A percentile compares a stretch with the other conserved stretches of the same genome.
Evolutionary conservation across 2,329 filamentous ascomycete genomes (phyloP).

Genomic region (Penicillium frequentans): DNA sequence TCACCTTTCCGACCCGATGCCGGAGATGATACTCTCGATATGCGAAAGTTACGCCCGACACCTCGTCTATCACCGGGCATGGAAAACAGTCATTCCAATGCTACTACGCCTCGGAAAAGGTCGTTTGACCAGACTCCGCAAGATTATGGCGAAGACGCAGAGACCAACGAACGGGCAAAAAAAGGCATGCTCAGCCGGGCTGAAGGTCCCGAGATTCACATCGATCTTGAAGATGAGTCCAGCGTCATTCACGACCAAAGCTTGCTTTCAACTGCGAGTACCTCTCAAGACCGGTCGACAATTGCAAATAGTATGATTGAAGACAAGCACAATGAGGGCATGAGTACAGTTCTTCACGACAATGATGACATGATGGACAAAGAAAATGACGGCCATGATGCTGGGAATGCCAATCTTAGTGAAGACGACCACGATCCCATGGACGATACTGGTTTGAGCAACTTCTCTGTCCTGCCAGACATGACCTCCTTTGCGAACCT

Average conservation of each 20-base stretch:
- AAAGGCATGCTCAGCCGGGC: constrained; percentile 26
- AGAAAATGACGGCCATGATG: constrained; percentile 17
- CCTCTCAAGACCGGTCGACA: constrained; percentile 17
- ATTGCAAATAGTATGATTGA: constrained; percentile 39
- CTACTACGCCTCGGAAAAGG: constrained; percentile 22
- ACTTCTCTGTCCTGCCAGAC: constrained; percentile 85
- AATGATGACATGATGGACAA: constrained; percentile 23
- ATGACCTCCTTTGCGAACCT: constrained; percentile 80
- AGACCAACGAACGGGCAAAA: constrained; percentile 26
- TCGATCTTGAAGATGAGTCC: constrained; percentile 30
- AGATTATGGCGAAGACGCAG: constrained; percentile 14
- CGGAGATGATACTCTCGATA: constrained; percentile 7
- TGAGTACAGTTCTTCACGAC: constrained; percentile 42
- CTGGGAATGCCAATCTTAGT: constrained; percentile 31
- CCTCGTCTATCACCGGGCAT: constrained; percentile 14
- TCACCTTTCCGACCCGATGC: constrained; percentile 2
- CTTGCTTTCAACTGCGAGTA: constrained; percentile 10
- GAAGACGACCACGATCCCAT: constrained; percentile 34
- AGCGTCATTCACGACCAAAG: constrained; percentile 22
- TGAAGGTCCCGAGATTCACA: constrained; percentile 22
- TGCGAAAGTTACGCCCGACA: constrained; percentile 17
- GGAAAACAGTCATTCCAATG: constrained; percentile 1
- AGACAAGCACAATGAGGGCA: constrained; percentile 41
- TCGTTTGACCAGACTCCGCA: constrained; percentile 25
- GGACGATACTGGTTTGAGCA: constrained; percentile 64